Base-by-base conservation (phyloP, 352 stramenopile genomes). In the Phytophthora citricola region DNA sequence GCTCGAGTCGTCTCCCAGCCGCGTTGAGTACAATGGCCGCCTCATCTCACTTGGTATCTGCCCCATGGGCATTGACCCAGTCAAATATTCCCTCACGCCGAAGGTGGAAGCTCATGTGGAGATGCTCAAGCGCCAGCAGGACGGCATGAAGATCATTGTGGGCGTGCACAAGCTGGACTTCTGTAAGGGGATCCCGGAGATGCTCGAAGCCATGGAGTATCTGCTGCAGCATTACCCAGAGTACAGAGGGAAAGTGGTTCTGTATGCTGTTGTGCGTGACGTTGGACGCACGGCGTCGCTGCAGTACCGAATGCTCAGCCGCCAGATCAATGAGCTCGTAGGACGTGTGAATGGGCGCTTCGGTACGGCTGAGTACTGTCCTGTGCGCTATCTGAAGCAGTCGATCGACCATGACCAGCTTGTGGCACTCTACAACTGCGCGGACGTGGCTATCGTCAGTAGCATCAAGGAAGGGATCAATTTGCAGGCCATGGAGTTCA, bases 221-320 rank as follows among this genome's bases (percentile, higher is more conserved):
- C 71, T 97, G 54, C 70, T 97, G 29, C 85, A 91, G 59, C 76
- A 94, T 44, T 94, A 97, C 56, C 91, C 91, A 58, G 87, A 97
- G 45, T 97, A 97, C 24, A 96, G 97, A 49, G 93, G 96, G 29
- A 97, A 97, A 40, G 78, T 98, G 1, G 90, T 98, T 26, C 80
- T 98, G 52, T 97, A 98, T 52, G 95, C 92, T 2, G 95, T 99
- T n/a, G 96, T 97, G 24, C 81, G 85, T 1, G 85, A 93, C 38
- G 71, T 69, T 9, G 85, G 85, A 3, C 81, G 85, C 12, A 91
- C 81, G 10, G 72, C 83, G 5, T 90, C 85, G 3, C 56, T 76
- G 58, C 87, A 85, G 70, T 94, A 90, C 80, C 78, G 81, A 69
- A 95, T 90, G 79, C 81, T 91, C 39, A 93, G 82, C 53, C 87